Evolutionary conservation across 257 asterid genomes (phyloP).

Genomic region (Ehretia macrophylla): DNA sequence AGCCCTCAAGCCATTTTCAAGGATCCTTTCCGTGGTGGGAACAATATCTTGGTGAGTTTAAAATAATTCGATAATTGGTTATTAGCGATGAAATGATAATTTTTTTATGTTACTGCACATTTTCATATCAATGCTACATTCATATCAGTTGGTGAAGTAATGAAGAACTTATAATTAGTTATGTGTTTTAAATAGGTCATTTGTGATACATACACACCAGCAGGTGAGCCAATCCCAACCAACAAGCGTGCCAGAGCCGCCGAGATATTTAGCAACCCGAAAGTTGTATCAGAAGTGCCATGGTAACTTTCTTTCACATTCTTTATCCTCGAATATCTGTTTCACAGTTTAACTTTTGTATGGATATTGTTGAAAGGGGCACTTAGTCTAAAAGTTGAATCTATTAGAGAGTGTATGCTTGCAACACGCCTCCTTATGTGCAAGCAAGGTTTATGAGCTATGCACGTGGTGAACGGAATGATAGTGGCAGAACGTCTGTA

Average conservation of each 20-base stretch:
- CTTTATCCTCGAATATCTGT: background rate
- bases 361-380: too few relatives aligned
- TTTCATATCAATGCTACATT: background rate
- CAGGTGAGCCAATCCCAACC: slow-evolving; percentile 94
- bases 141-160: background rate
- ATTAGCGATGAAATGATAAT: background rate
- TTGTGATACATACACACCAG: slow-evolving; percentile 90
- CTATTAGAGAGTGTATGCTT: too few relatives aligned
- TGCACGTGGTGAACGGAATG: too few relatives aligned
- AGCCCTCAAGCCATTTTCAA: slow-evolving; percentile 97
- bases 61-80: background rate
- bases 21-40: slow-evolving; percentile 99
- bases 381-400: too few relatives aligned
- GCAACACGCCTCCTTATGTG: too few relatives aligned
- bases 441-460: too few relatives aligned
- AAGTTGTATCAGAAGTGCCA: slow-evolving; percentile 78
- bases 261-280: slow-evolving; percentile 72
- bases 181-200: slow-evolving; percentile 54
- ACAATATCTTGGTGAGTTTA: slow-evolving; percentile 77
- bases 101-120: background rate
- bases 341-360: background rate
- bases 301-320: slow-evolving; percentile 41
- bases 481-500: too few relatives aligned
- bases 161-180: slow-evolving; percentile 3
- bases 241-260: slow-evolving; percentile 90